Base-by-base conservation (phyloP, 2,329 filamentous ascomycete genomes). In the Fusarium buharicum region DNA sequence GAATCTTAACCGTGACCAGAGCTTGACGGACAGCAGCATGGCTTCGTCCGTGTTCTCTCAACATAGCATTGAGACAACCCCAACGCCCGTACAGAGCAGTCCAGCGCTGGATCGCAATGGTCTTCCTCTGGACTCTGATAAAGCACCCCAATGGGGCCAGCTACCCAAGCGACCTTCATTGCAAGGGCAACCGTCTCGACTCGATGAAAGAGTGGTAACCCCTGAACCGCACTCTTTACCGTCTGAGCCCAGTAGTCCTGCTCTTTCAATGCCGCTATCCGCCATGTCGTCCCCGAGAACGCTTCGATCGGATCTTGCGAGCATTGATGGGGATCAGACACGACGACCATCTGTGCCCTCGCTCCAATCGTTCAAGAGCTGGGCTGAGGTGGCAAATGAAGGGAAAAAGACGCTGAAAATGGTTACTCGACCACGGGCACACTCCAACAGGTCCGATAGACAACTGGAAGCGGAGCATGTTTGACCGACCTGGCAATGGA, bases 1-100 rank as follows among this genome's bases (percentile, higher is more conserved):
- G 2, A 70, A 64, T 7, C 64, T 75, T 24, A 64, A 67, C 43
- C 72, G 72, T 13, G 76, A 79, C 31, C 72, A 71, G 22, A 79
- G 76, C 43, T 72, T 77, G 49, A 77, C 78, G 12, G 78, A 80
- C 50, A 79, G 76, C 65, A 80, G 77, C 69, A 76, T 79, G 74
- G 60, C 74, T 0, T 79, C 77, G 9, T 81, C 78, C 3, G 65
- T 77, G 6, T 78, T 80, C 24, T 79, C 77, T 27, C 72, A 72
- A 1, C 65, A 72, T 18, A 78, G 77, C 45, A 45, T 76, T 50
- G 68, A 77, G 33, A 73, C 73, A 2, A 70, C 62, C 8, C 68
- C 75, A 0, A 78, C 76, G 10, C 71, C 74, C 1, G 48, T 67
- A 1, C 66, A 72, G 8, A 58, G 65, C 12, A 77, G 74, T 41